These are phyloP conservation scores for Irpex rosettiformis DNA, from an alignment of 1,284 basidiomycete genomes.

Conservation along the genomic window DNA sequence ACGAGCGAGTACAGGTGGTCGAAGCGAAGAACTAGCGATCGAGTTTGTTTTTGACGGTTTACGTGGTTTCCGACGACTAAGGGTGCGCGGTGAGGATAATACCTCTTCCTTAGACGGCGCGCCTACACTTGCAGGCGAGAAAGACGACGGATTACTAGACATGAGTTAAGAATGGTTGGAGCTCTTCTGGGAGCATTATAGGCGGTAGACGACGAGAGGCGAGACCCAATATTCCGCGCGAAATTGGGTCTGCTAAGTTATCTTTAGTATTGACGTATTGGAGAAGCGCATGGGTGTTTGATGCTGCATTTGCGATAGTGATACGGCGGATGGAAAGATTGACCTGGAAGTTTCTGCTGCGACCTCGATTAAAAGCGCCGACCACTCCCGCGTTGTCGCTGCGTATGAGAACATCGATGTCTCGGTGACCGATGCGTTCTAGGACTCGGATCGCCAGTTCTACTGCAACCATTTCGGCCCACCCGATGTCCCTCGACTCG, in stretches of 20 bases:
- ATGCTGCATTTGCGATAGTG: slow-evolving; percentile 17
- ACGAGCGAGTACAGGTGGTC: slow-evolving; percentile 7
- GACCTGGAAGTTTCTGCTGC: slow-evolving; percentile 31
- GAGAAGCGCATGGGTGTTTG: slow-evolving; percentile 22
- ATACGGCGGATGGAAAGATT: slow-evolving; percentile 22
- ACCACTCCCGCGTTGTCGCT: slow-evolving; percentile 40
- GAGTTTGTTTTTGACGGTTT: not conserved
- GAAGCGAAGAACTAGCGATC: not conserved
- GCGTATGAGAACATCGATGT: slow-evolving; percentile 24
- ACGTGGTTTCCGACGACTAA: not conserved
- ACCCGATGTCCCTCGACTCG: slow-evolving; percentile 31
- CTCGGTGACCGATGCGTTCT: not conserved
- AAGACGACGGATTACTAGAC: not conserved
- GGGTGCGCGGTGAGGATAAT: not conserved
- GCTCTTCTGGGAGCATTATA: not conserved
- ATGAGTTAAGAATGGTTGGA: not conserved
- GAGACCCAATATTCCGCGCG: not conserved
- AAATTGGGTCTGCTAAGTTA: not conserved
- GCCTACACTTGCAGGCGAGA: not conserved
- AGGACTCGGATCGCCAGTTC: slow-evolving; percentile 25
- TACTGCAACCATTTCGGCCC: slow-evolving; percentile 39
- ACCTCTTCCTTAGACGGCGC: not conserved
- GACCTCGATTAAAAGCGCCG: slow-evolving; percentile 32
- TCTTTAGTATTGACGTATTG: slow-evolving; percentile 1
- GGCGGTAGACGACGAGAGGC: not conserved